phyloP scores from a whole-genome alignment of 2,329 filamentous ascomycete genomes.

The Fusarium sacchari region DNA sequence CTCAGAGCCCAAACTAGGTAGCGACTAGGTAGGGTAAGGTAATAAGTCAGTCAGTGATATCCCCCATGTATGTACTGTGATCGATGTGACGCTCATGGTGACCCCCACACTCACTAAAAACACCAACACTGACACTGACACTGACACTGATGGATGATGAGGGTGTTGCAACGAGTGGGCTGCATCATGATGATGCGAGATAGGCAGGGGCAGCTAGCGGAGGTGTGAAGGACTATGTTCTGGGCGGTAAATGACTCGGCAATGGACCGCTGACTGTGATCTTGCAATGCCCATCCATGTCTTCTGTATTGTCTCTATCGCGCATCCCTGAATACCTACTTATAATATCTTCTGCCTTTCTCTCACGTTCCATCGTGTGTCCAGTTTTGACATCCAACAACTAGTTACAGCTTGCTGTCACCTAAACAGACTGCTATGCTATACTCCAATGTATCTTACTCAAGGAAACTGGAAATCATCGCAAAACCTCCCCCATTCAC shows the following conservation, averaged over 20 bases:
- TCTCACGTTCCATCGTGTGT: slow-evolving; percentile 4
- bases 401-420: slow-evolving; percentile 9
- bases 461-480: slow-evolving; percentile 9
- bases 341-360: slow-evolving; percentile 6
- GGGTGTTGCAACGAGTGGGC: slow-evolving; percentile 10
- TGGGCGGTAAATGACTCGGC: slow-evolving; percentile 1
- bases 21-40: not conserved
- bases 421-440: slow-evolving; percentile 2
- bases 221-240: not conserved
- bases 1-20: not conserved
- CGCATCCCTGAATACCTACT: slow-evolving; percentile 6
- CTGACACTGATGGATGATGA: slow-evolving; percentile 6
- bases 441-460: slow-evolving; percentile 7
- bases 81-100: slow-evolving; percentile 1
- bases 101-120: slow-evolving; percentile 25
- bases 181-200: slow-evolving; percentile 4
- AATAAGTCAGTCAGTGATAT: slow-evolving; percentile 1
- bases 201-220: not conserved
- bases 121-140: slow-evolving; percentile 18
- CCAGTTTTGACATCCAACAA: not conserved
- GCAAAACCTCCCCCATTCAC: slow-evolving; percentile 4
- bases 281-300: not conserved
- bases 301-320: slow-evolving; percentile 14
- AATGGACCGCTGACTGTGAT: slow-evolving; percentile 8
- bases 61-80: slow-evolving; percentile 9